phyloP scores from a whole-genome alignment of 176 grass and related monocot genomes.

The Bonia amplexicaulis region DNA sequence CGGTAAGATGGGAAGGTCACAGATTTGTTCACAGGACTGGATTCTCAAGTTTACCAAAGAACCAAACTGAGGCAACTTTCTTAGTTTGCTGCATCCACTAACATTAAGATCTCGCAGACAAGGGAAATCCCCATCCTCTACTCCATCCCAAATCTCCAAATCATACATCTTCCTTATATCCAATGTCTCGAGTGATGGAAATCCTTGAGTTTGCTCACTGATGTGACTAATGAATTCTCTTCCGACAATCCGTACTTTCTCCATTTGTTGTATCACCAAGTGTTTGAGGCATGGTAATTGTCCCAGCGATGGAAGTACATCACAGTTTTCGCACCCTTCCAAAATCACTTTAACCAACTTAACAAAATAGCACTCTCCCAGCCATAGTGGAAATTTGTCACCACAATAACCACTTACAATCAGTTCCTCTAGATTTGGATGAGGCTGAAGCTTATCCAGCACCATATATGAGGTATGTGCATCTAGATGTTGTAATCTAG shows the following conservation, averaged over 20 bases:
- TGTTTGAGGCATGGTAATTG: slow-evolving; percentile 18
- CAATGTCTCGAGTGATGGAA: slow-evolving; percentile 25
- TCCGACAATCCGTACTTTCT: slow-evolving; percentile 5
- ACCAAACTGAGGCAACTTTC: neutral
- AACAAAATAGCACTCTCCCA: neutral
- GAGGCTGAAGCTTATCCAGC: slow-evolving; percentile 11
- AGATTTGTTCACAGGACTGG: slow-evolving; percentile 4
- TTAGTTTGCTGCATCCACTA: slow-evolving; percentile 18
- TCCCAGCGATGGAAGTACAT: slow-evolving; percentile 20
- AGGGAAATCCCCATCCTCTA: slow-evolving; percentile 20
- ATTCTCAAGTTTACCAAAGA: slow-evolving; percentile 4
- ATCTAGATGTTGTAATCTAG: neutral
- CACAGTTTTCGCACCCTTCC: slow-evolving; percentile 5
- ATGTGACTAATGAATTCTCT: slow-evolving; percentile 5
- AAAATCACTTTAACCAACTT: slow-evolving; percentile 7
- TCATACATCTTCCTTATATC: slow-evolving; percentile 22
- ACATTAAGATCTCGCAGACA: slow-evolving; percentile 19
- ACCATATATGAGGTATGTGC: neutral
- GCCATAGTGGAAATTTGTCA: slow-evolving; percentile 15
- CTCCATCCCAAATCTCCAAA: slow-evolving; percentile 25
- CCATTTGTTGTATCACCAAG: slow-evolving; percentile 16
- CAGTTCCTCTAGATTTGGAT: slow-evolving; percentile 18
- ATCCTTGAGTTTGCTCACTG: neutral
- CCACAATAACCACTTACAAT: neutral
- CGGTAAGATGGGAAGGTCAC: slow-evolving; percentile 6